These are phyloP conservation scores for Coemansia sp. DNA, from an alignment of 192 early-diverging fungal genomes.

Conservation along the genomic window DNA sequence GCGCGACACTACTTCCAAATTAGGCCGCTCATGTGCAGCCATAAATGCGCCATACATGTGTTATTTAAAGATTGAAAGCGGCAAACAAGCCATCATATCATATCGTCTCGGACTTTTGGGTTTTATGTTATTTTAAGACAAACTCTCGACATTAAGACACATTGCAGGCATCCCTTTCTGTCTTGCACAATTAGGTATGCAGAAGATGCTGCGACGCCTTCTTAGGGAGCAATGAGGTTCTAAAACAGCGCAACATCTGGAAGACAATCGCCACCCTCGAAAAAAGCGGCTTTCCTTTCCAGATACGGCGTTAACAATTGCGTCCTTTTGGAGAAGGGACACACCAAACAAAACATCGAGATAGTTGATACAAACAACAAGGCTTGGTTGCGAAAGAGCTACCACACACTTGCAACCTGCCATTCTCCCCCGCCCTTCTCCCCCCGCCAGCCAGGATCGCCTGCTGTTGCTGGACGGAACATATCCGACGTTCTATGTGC, in stretches of 20 bases:
- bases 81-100: not conserved
- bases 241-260: not conserved
- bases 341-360: too few relatives aligned
- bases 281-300: not conserved
- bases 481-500: too few relatives aligned
- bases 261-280: conserved; percentile 3
- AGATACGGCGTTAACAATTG: too few relatives aligned
- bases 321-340: too few relatives aligned
- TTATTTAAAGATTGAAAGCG: conserved; percentile 1
- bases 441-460: too few relatives aligned
- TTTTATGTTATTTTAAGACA: not conserved
- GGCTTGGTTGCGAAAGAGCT: too few relatives aligned
- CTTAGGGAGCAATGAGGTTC: not conserved
- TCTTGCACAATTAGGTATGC: not conserved
- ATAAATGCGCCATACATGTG: conserved; percentile 2
- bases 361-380: too few relatives aligned
- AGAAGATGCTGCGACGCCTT: not conserved
- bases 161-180: not conserved
- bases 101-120: not conserved
- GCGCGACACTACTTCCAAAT: not conserved
- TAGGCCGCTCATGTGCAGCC: not conserved
- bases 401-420: too few relatives aligned
- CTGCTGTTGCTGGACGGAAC: too few relatives aligned
- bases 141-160: not conserved
- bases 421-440: too few relatives aligned